Evolutionary conservation across 768 basidiomycete species (phyloP).

Genomic region (Cystofilobasidium ferigula): DNA sequence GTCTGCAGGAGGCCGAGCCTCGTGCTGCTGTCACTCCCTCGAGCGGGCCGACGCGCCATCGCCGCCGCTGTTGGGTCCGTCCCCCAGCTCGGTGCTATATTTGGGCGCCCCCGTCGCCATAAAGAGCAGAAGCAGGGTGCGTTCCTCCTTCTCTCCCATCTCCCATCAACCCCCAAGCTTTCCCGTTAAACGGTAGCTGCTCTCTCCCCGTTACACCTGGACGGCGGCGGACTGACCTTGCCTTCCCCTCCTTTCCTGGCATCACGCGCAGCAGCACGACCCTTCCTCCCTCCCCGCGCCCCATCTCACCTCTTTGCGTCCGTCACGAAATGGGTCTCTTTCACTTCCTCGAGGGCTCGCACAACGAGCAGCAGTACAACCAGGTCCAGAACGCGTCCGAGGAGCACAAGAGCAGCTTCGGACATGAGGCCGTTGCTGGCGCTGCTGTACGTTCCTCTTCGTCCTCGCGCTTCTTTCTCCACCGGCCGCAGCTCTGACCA

Average conservation of each 20-base stretch:
- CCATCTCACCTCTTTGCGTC: neutral
- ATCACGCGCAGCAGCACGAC: too few relatives aligned
- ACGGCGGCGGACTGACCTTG: too few relatives aligned
- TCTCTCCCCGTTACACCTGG: too few relatives aligned
- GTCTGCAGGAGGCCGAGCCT: too few relatives aligned
- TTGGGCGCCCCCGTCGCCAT: too few relatives aligned
- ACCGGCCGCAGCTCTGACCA: too few relatives aligned
- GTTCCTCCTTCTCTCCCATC: neutral
- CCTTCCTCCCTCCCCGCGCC: neutral
- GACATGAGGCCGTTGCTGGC: conserved; percentile 6
- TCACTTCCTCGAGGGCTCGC: neutral
- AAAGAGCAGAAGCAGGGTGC: too few relatives aligned
- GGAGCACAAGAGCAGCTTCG: neutral
- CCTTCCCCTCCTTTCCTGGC: too few relatives aligned
- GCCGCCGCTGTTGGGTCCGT: too few relatives aligned
- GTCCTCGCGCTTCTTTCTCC: neutral
- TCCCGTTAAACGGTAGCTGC: neutral
- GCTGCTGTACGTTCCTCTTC: neutral
- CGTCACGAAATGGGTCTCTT: neutral
- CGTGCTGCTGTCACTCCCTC: too few relatives aligned
- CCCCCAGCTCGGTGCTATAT: too few relatives aligned
- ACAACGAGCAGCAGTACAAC: neutral
- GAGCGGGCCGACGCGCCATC: too few relatives aligned
- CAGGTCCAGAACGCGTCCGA: neutral
- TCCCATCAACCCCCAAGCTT: neutral